Evolutionary conservation across 495 filamentous ascomycete species (phyloP).

Genomic region (Penicillium argentinense): DNA sequence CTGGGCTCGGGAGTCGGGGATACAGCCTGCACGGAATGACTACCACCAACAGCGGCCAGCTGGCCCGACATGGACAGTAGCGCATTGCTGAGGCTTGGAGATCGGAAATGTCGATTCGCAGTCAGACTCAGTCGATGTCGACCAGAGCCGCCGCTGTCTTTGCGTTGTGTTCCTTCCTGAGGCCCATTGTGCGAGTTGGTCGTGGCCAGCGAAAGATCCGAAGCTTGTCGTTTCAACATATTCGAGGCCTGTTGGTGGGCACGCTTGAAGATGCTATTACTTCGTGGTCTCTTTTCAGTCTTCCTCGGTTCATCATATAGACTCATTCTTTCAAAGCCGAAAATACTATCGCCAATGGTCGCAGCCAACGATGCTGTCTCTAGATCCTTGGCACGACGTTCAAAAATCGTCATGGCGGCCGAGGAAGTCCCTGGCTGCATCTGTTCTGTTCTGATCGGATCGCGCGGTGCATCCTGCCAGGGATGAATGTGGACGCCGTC

Average conservation of each 20-base stretch:
- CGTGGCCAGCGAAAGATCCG: constrained; percentile 34
- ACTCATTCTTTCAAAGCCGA: constrained; percentile 53
- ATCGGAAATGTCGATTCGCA: constrained; percentile 48
- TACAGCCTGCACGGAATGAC: constrained; percentile 50
- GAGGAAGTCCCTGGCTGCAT: constrained; percentile 46
- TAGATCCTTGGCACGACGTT: constrained; percentile 41
- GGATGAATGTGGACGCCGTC: no score
- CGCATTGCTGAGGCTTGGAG: constrained; percentile 63
- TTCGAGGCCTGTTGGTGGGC: constrained; percentile 46
- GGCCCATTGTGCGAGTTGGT: constrained; percentile 34
- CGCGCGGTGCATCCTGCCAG: constrained; percentile 43
- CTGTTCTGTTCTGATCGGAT: constrained; percentile 27
- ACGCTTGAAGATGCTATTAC: constrained; percentile 51
- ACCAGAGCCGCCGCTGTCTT: constrained; percentile 55
- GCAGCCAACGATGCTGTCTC: constrained; percentile 61
- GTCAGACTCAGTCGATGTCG: constrained; percentile 55
- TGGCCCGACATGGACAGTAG: constrained; percentile 62
- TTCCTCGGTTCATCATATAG: constrained; percentile 49
- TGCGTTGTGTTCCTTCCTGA: constrained; percentile 27
- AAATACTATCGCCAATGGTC: constrained; percentile 62
- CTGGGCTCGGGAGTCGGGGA: constrained; percentile 51
- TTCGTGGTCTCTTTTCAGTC: constrained; percentile 31
- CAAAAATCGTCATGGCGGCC: constrained; percentile 46
- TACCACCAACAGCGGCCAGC: constrained; percentile 63
- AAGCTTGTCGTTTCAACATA: constrained; percentile 34